These are phyloP conservation scores for Fusarium sp. DNA, from an alignment of 2,329 filamentous ascomycete genomes.

Conservation along the genomic window DNA sequence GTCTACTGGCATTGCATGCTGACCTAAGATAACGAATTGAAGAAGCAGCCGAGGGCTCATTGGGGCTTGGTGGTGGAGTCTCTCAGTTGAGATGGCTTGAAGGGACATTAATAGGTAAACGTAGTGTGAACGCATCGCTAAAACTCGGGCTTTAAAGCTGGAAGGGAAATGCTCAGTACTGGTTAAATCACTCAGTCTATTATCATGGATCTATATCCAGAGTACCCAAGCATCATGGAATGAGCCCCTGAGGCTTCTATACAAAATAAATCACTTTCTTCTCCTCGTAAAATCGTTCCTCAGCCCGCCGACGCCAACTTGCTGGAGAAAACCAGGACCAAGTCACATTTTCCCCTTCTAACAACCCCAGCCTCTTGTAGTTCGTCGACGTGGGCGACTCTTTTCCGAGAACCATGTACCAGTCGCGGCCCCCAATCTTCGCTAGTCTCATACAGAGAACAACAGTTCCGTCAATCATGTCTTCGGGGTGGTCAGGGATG, in stretches of 20 bases:
- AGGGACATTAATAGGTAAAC: no score
- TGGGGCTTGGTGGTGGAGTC: no score
- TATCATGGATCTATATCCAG: background rate
- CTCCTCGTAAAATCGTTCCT: slow-evolving; percentile 18
- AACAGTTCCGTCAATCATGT: slow-evolving; percentile 2
- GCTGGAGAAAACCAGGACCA: slow-evolving; percentile 13
- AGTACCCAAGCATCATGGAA: background rate
- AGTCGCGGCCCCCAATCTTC: slow-evolving; percentile 3
- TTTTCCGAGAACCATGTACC: slow-evolving; percentile 11
- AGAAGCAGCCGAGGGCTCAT: no score
- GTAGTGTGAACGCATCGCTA: no score
- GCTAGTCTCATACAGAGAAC: slow-evolving; percentile 17
- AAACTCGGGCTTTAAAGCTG: no score
- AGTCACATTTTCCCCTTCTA: slow-evolving; percentile 2
- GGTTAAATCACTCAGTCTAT: background rate
- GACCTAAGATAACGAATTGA: background rate
- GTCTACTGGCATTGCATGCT: background rate
- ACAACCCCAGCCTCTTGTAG: slow-evolving; percentile 12
- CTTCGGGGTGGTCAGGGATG: slow-evolving; percentile 10
- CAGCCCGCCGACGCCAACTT: slow-evolving; percentile 16
- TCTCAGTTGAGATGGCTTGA: no score
- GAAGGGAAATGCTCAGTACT: no score
- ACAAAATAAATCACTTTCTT: slow-evolving; percentile 4
- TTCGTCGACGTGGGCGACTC: background rate
- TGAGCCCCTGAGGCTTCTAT: background rate